Evolutionary conservation across 768 basidiomycete genomes (phyloP), one percentile per base, ranked within the genome.

Genomic region (Rhodosporidiobolus sp.): DNA sequence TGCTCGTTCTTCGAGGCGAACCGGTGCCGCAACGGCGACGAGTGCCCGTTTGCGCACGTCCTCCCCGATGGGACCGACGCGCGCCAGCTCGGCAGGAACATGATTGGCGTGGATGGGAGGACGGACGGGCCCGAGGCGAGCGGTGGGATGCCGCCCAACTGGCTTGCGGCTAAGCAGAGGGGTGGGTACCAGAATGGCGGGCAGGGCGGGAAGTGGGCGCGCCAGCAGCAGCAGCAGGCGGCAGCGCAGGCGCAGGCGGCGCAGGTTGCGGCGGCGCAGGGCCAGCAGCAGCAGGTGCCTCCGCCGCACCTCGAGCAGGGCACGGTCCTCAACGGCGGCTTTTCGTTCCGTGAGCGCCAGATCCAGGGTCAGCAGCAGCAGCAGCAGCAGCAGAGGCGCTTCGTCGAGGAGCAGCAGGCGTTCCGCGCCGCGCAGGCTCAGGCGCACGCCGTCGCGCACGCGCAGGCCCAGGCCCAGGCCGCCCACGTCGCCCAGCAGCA

Each of bases 1-100:
- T 77, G 77, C 54, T 73, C 73, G 28, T 77, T 73, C 72, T 77
- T 77, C 67, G 70, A 72, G 54, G 71, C 69, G 50, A 77, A 75
- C 65, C 67, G 73, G 20, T 77, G 77, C 74, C 63, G 72, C 28
- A 73, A 77, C 72, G 69, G 77, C 48, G 77, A 77, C 72, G 63
- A 54, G 22, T 77, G 77, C 59, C 30, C 49, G 14, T 77, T 77
- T 66, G 34, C 64, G 46, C 77, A 77, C 64, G 3, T 68, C 26
- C 65, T 77, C 11, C 53, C 70, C 16, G 77, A 75, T 38, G 77
- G 77, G 2, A 50, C 50, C 14, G 77, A 77, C 61, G 77, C 77
- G 24, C 70, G 74, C 12, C 22, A 19, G 5, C 74, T 73, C 28
- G 65, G 65, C 5, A 38, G 66, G 49, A 61, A 64, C 48, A 62